phyloP scores from a whole-genome alignment of 768 basidiomycete genomes.

The Xanthoconium purpureum region DNA sequence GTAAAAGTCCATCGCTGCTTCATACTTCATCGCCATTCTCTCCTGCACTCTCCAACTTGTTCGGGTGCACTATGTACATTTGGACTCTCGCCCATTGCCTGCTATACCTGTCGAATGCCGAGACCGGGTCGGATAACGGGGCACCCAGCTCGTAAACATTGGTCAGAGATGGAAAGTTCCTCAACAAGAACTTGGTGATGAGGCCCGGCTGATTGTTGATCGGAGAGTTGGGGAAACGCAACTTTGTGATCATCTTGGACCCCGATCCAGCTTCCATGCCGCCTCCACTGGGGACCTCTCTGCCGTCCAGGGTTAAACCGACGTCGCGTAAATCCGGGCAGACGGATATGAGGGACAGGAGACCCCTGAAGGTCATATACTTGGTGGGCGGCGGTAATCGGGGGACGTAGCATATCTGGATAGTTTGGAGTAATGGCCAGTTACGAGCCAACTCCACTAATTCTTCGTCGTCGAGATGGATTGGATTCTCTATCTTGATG shows the following conservation, averaged over 20 bases:
- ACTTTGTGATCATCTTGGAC: not conserved
- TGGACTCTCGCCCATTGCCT: not conserved
- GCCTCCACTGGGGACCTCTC: not conserved
- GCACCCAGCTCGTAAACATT: too few relatives aligned
- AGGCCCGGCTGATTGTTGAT: not conserved
- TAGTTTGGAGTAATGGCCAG: not conserved
- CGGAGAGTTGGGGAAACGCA: not conserved
- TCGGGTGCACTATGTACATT: not conserved
- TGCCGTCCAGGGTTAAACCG: too few relatives aligned
- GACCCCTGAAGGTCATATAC: not conserved
- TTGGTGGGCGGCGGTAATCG: not conserved
- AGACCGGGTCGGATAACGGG: too few relatives aligned
- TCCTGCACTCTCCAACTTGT: not conserved
- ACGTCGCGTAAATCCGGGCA: not conserved
- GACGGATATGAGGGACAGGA: not conserved
- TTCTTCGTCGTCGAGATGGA: not conserved
- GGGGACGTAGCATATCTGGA: not conserved
- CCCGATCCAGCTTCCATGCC: too few relatives aligned
- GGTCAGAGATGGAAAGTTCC: not conserved
- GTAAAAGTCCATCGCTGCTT: too few relatives aligned
- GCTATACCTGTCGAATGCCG: too few relatives aligned
- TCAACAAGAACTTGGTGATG: not conserved
- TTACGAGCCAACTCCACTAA: not conserved
- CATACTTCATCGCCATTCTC: too few relatives aligned
- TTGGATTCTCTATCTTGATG: not conserved